These are phyloP conservation scores for Vaccinium macrocarpon DNA, from an alignment of 148 eudicot genomes.

Conservation along the genomic window DNA sequence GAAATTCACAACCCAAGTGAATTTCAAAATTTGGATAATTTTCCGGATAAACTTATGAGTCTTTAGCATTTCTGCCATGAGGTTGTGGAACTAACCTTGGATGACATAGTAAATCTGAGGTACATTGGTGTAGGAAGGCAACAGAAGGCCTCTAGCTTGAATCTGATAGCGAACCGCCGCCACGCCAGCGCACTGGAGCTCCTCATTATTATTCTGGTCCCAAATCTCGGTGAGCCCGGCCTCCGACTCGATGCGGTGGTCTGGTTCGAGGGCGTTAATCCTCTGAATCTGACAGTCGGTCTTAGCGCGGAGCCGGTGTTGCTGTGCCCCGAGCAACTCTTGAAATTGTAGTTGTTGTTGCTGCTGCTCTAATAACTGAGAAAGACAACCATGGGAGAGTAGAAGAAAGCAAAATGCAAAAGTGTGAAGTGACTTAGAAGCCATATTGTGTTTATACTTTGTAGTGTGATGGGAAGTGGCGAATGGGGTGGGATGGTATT, in stretches of 20 bases:
- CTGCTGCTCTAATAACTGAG: slow-evolving; percentile 11
- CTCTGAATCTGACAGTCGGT: slow-evolving; percentile 38
- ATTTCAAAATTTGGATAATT: no score
- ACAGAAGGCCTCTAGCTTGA: slow-evolving; percentile 45
- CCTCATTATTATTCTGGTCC: slow-evolving; percentile 29
- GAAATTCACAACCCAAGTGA: no score
- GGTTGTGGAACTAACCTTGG: slow-evolving; percentile 28
- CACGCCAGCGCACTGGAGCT: slow-evolving; percentile 57
- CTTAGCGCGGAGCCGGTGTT: slow-evolving; percentile 21
- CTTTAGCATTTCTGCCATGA: background rate
- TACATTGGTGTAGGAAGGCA: slow-evolving; percentile 55
- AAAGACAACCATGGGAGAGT: slow-evolving; percentile 18
- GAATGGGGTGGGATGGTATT: slow-evolving; percentile 16
- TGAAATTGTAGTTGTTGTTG: slow-evolving; percentile 21
- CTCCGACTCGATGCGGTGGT: slow-evolving; percentile 30
- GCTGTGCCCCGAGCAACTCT: slow-evolving; percentile 18
- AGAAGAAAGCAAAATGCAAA: slow-evolving; percentile 40
- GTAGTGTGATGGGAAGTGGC: background rate
- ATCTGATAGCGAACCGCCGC: slow-evolving; percentile 32
- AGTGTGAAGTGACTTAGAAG: slow-evolving; percentile 19
- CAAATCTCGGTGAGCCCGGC: slow-evolving; percentile 55
- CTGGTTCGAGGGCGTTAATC: slow-evolving; percentile 50
- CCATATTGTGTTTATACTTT: slow-evolving; percentile 11
- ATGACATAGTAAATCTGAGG: slow-evolving; percentile 44
- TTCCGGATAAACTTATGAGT: no score